These are phyloP conservation scores for Eucalyptus leucophloia DNA, from an alignment of 345 rosid species.

Conservation along the genomic window DNA sequence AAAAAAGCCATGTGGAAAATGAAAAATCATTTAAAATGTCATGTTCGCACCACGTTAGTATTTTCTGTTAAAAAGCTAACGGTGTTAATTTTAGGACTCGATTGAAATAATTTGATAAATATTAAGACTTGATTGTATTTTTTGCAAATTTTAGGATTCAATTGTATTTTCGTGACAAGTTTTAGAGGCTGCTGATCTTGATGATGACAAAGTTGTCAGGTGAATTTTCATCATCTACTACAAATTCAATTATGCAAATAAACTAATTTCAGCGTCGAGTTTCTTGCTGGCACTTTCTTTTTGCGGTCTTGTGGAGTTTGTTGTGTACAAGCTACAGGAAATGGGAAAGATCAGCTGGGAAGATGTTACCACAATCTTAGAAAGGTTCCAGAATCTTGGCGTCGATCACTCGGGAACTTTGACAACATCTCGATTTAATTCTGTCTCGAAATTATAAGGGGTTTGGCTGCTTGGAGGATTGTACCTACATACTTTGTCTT, in stretches of 20 bases:
- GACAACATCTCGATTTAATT: constrained; percentile 13
- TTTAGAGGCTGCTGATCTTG: no score
- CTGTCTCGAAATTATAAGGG: no score
- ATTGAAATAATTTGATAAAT: no score
- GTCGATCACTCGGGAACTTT: constrained; percentile 35
- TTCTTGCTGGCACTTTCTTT: not conserved
- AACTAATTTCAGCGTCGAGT: not conserved
- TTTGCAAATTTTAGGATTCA: rapidly evolving
- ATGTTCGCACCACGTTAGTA: rapidly evolving
- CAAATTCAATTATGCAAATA: no score
- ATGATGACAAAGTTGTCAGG: no score
- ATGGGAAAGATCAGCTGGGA: constrained; percentile 31
- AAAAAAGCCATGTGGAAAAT: no score
- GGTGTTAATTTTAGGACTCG: rapidly evolving
- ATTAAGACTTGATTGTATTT: no score
- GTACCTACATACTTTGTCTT: no score
- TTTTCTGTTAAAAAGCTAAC: no score
- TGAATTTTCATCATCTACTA: no score
- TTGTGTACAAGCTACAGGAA: constrained; percentile 20
- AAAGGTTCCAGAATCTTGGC: constrained; percentile 28
- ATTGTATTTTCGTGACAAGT: rapidly evolving
- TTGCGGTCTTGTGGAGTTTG: constrained; percentile 31
- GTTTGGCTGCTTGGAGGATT: no score
- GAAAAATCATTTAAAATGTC: no score
- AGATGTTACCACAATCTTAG: constrained; percentile 19